phyloP scores from a whole-genome alignment of 2,329 filamentous ascomycete genomes.

The Acephala macrosclerotiorum region DNA sequence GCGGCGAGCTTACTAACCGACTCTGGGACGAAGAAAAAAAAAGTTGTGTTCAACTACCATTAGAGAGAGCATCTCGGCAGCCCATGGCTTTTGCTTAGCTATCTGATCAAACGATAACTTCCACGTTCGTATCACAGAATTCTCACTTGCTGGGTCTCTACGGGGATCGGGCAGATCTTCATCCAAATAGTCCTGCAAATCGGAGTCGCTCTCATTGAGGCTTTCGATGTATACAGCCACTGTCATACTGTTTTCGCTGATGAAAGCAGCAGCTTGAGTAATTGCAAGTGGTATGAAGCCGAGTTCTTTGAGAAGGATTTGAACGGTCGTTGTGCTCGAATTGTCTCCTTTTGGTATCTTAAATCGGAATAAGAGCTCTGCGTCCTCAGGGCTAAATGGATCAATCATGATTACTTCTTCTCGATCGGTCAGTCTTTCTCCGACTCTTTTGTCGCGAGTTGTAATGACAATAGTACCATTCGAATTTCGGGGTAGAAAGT shows the following conservation, averaged over 20 bases:
- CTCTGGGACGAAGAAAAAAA: too few relatives aligned
- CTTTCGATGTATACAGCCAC: constrained; percentile 47
- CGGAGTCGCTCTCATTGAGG: constrained; percentile 45
- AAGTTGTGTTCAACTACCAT: too few relatives aligned
- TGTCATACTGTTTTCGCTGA: constrained; percentile 32
- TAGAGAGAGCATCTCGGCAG: constrained; percentile 32
- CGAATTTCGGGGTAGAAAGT: constrained; percentile 11
- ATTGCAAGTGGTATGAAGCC: too few relatives aligned
- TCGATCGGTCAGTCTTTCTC: constrained; percentile 12
- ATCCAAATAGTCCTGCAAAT: constrained; percentile 41
- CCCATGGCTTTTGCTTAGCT: constrained; percentile 27
- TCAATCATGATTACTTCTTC: constrained; percentile 20
- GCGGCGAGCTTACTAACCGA: too few relatives aligned
- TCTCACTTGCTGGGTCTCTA: constrained; percentile 43
- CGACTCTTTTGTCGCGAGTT: constrained; percentile 25
- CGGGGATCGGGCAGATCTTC: constrained; percentile 42
- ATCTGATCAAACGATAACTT: constrained; percentile 49
- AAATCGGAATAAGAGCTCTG: constrained; percentile 19
- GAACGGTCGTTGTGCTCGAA: neutral
- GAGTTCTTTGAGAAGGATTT: constrained; percentile 30
- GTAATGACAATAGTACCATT: constrained; percentile 29
- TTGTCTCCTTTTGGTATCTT: constrained; percentile 27
- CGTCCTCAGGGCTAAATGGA: constrained; percentile 16
- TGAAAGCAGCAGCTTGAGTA: too few relatives aligned
- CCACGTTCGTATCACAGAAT: constrained; percentile 48